Percentiles rank a stretch among this genome's conserved stretches.
These are phyloP conservation scores for Eremomyces bilateralis DNA, from an alignment of 495 filamentous ascomycete species.

Conservation along the genomic window DNA sequence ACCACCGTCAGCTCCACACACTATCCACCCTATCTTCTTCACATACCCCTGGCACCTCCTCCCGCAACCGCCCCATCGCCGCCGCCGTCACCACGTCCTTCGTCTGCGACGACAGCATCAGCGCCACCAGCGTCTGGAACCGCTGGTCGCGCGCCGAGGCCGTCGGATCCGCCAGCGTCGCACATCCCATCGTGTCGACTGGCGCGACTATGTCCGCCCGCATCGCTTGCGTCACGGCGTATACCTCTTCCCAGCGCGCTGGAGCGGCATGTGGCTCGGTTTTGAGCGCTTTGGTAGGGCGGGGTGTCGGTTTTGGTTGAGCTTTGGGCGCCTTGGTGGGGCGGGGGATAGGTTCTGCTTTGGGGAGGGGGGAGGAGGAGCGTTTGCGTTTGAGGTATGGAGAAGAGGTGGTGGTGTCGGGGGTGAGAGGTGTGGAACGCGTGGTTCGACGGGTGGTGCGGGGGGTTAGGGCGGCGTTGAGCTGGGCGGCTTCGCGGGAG, in stretches of 20 bases:
- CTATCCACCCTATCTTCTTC: conserved; percentile 5
- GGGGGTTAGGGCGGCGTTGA: too few relatives aligned
- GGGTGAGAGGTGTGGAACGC: too few relatives aligned
- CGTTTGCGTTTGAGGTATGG: too few relatives aligned
- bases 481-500: too few relatives aligned
- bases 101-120: conserved; percentile 95
- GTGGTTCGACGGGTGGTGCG: too few relatives aligned
- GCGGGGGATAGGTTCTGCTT: too few relatives aligned
- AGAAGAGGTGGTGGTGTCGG: too few relatives aligned
- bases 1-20: conserved; percentile 4
- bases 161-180: conserved; percentile 38
- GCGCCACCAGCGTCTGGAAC: conserved; percentile 74
- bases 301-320: conserved; percentile 31
- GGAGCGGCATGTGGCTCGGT: conserved; percentile 61
- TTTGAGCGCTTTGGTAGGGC: too few relatives aligned
- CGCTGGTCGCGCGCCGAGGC: conserved; percentile 40
- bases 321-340: conserved; percentile 34
- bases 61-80: conserved; percentile 61
- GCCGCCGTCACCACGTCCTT: conserved; percentile 85
- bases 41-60: conserved; percentile 38
- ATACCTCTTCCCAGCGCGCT: conserved; percentile 67
- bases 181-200: conserved; percentile 97
- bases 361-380: too few relatives aligned
- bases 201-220: conserved; percentile 52
- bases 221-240: conserved; percentile 58